Conservation (phyloP, 179 eudicot species). For the Drosera spatulata region DNA sequence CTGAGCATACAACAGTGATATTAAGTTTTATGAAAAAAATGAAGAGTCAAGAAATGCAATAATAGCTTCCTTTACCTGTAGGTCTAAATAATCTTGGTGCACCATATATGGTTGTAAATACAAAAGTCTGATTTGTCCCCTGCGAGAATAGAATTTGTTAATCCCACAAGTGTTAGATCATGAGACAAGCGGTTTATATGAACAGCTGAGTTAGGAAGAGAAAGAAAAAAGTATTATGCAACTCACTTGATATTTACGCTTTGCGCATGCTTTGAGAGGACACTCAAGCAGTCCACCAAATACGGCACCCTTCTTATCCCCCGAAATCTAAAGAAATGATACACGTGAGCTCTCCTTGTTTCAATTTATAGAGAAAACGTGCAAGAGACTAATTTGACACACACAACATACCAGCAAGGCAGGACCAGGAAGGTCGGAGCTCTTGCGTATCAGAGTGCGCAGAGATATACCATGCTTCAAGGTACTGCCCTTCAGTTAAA, state of each 20-base stretch:
- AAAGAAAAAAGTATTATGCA: background rate
- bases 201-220: background rate
- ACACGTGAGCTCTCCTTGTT: conserved; percentile 2
- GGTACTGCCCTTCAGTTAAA: conserved; percentile 93
- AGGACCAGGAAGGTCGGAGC: conserved; percentile 62
- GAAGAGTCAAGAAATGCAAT: background rate
- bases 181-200: background rate
- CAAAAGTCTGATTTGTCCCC: conserved; percentile 89
- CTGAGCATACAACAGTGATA: background rate
- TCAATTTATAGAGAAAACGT: conserved; percentile 3
- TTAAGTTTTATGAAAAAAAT: background rate
- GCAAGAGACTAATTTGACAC: background rate
- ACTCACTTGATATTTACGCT: conserved; percentile 87
- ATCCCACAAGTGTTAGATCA: conserved; percentile 3
- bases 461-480: conserved; percentile 79
- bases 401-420: conserved; percentile 56
- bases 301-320: conserved; percentile 85
- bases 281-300: conserved; percentile 90
- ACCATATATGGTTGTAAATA: conserved; percentile 84
- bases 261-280: conserved; percentile 74
- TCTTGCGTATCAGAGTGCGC: conserved; percentile 65
- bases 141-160: conserved; percentile 17
- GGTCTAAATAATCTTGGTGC: conserved; percentile 87
- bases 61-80: conserved; percentile 49
- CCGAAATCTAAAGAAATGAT: conserved; percentile 48